Conservation (phyloP, 352 stramenopile genomes). For the Phytophthora sp. region DNA sequence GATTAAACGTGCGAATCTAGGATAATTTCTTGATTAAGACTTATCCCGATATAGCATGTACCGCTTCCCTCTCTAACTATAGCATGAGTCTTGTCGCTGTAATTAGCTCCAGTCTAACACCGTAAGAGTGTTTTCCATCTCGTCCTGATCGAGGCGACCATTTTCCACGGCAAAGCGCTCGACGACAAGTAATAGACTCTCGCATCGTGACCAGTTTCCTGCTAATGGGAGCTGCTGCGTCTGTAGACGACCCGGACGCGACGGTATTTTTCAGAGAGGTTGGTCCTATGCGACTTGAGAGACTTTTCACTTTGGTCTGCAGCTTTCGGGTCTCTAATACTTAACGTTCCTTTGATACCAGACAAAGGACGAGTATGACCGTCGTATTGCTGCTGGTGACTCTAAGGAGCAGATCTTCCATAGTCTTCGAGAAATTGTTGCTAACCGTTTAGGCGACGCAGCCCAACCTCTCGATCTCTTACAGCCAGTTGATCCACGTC, state of each 20-base stretch:
- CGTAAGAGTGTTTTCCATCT: conserved; percentile 12
- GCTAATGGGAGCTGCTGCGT: conserved; percentile 39
- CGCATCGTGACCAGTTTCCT: not conserved
- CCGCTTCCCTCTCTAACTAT: conserved; percentile 30
- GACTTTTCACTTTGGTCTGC: no score
- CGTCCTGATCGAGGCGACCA: conserved; percentile 1
- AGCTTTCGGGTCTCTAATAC: no score
- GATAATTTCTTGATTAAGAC: no score
- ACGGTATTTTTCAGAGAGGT: conserved; percentile 33
- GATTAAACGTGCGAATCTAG: no score
- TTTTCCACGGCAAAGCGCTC: conserved; percentile 19
- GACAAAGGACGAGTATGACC: conserved; percentile 49
- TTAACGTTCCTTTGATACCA: not conserved
- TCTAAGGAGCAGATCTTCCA: conserved; percentile 53
- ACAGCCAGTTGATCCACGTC: not conserved
- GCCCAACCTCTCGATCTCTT: not conserved
- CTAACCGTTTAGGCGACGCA: conserved; percentile 2
- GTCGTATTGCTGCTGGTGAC: conserved; percentile 38
- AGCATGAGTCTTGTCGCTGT: conserved; percentile 24
- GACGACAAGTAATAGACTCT: conserved; percentile 5
- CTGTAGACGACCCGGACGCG: conserved; percentile 17
- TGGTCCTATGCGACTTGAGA: not conserved
- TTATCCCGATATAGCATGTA: no score
- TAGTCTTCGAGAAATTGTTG: conserved; percentile 45
- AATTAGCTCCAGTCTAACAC: conserved; percentile 20